Percentiles rank a stretch among this genome's conserved stretches.
phyloP scores from a whole-genome alignment of 83 land plant species.

The Picea abies region DNA sequence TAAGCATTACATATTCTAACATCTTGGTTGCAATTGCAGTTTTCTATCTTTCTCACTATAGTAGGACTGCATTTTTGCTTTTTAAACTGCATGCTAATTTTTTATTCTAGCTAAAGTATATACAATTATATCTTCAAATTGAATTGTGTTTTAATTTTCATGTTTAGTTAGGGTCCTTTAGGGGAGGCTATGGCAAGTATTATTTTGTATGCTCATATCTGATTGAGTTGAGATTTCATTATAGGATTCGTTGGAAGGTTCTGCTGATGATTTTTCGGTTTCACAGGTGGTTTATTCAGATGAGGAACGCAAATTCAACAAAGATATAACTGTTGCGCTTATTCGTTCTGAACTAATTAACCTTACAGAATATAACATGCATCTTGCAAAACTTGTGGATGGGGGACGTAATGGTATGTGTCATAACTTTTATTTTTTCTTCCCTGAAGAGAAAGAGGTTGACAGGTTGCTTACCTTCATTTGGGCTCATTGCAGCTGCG shows the following conservation, averaged over 20 bases:
- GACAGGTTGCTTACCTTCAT: not conserved
- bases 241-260: not conserved
- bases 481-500: conserved; percentile 56
- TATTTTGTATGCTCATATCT: no score
- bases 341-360: conserved; percentile 84
- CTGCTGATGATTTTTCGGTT: not conserved
- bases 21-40: no score
- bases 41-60: no score
- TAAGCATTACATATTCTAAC: no score
- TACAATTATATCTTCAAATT: no score
- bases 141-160: no score
- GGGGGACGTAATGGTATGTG: conserved; percentile 93
- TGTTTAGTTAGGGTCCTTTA: no score
- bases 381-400: conserved; percentile 93
- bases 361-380: conserved; percentile 87
- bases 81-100: no score
- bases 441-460: not conserved
- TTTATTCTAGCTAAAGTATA: no score
- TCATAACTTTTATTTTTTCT: not conserved
- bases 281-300: conserved; percentile 85
- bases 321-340: conserved; percentile 82
- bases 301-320: conserved; percentile 85
- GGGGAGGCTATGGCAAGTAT: no score
- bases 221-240: not conserved
- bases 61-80: no score